Evolutionary conservation across 768 basidiomycete species (phyloP), one percentile per base, ranked within the genome.

Genomic region (Trametes sanguinea): DNA sequence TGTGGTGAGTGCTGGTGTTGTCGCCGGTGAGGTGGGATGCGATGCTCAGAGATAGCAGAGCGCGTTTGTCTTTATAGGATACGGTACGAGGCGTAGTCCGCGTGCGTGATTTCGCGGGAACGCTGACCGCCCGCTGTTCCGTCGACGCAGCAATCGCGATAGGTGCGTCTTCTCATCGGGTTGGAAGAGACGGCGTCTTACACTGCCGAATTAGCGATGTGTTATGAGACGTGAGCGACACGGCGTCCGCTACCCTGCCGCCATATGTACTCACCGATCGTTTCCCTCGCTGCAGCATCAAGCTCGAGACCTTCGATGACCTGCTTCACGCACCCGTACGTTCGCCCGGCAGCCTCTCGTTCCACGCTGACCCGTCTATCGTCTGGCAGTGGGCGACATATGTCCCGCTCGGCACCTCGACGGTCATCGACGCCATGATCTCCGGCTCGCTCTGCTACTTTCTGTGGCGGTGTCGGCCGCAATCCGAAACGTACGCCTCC

Each of bases 371-470:
- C 22, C 22, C 22, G 1, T 22, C 22, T 1, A 22, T 1, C 2
- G 39, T 39, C 39, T 39, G 7, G 1, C 51, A 68, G 67, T 68
- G 64, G 61, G 67, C 64, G 29, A 65, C 64, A 2, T 68, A 61
- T 56, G 42, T 68, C 8, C 61, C 67, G 2, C 57, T 62, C 9
- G 58, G 53, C 1, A 40, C 56, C 1, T 62, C 64, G 4, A 65
- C 64, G 0, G 40, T 61, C 44, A 60, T 65, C 48, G 67, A 68
- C 51, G 59, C 37, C 3, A 14, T 63, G 53, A 65, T 68, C 44
- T 64, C 67, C 10, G 54, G 54, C 2, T 58, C 67, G 22, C 62
- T 68, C 16, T 68, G 67, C 44, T 65, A 65, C 47, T 63, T 68
- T 14, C 57, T 68, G 8, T 51, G 46, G 17, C 55, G 67, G 8